Percentiles rank a stretch among this genome's conserved stretches.
phyloP scores from a whole-genome alignment of 2,329 filamentous ascomycete genomes.

The Exophiala mesophila region DNA sequence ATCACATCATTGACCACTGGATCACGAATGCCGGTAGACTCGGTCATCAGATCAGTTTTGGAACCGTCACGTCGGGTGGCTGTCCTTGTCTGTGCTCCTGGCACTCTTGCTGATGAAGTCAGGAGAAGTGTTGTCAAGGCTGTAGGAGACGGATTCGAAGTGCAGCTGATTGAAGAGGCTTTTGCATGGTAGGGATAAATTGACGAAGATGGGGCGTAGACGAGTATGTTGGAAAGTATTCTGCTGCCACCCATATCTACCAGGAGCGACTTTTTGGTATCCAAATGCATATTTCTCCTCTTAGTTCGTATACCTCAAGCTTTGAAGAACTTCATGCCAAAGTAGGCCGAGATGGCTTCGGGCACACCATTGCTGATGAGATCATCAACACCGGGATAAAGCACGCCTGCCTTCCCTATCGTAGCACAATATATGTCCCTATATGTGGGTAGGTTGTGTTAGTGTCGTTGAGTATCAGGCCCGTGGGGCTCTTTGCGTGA shows the following conservation, averaged over 20 bases:
- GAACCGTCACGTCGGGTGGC: constrained; percentile 24
- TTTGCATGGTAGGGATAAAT: constrained; percentile 37
- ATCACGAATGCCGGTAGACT: constrained; percentile 3
- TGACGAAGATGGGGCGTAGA: too few species aligned
- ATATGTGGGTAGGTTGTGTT: background rate
- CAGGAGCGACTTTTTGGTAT: too few species aligned
- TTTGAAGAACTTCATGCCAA: background rate
- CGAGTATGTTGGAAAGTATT: too few species aligned
- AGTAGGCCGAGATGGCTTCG: background rate
- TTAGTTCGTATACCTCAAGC: too few species aligned
- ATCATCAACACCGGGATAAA: background rate
- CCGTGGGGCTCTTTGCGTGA: too few species aligned
- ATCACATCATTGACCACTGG: constrained; percentile 2
- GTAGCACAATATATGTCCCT: background rate
- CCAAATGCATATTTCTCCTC: too few species aligned
- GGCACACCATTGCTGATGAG: background rate
- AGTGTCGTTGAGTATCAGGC: too few species aligned
- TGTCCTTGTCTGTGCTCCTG: constrained; percentile 37
- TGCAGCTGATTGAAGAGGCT: constrained; percentile 35
- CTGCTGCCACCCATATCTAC: too few species aligned
- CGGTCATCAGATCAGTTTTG: background rate
- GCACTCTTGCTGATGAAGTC: constrained; percentile 35
- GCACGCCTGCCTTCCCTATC: background rate
- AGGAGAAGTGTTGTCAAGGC: constrained; percentile 29
- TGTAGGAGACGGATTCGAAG: constrained; percentile 29